Evolutionary conservation across 495 filamentous ascomycete genomes (phyloP).

Genomic region (Neurospora discreta): DNA sequence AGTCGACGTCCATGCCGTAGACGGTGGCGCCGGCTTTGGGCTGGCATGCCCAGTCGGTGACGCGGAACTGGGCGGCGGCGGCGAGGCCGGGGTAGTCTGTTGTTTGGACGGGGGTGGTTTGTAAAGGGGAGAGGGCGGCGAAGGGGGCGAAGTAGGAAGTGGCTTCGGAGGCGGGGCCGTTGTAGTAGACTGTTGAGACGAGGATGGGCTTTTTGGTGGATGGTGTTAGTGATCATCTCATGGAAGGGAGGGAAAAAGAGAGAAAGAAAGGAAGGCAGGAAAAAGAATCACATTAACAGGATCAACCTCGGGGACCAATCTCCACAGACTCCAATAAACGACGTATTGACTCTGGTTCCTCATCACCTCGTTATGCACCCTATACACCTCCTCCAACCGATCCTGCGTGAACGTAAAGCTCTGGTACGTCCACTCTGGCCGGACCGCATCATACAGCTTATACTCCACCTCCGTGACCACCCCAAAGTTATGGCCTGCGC

Average conservation of each 20-base stretch:
- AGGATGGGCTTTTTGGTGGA: slow-evolving; percentile 27
- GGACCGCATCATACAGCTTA: slow-evolving; percentile 37
- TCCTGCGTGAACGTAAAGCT: slow-evolving; percentile 33
- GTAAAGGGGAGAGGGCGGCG: slow-evolving; percentile 27
- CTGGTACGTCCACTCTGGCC: slow-evolving; percentile 26
- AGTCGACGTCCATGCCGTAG: slow-evolving; percentile 33
- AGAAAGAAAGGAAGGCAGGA: neutral
- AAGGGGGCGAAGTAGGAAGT: slow-evolving; percentile 30
- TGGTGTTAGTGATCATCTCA: neutral
- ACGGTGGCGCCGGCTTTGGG: slow-evolving; percentile 27
- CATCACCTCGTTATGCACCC: slow-evolving; percentile 27
- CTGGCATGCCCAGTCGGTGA: slow-evolving; percentile 26
- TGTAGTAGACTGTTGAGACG: slow-evolving; percentile 34
- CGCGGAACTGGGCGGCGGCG: slow-evolving; percentile 25
- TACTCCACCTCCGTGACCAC: slow-evolving; percentile 39
- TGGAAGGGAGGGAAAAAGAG: neutral
- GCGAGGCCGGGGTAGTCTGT: slow-evolving; percentile 34
- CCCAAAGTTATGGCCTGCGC: slow-evolving; percentile 54
- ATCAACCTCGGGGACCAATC: slow-evolving; percentile 27
- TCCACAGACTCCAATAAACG: slow-evolving; percentile 37
- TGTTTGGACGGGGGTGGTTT: slow-evolving; percentile 2
- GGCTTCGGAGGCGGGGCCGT: slow-evolving; percentile 29
- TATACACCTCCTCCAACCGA: slow-evolving; percentile 40
- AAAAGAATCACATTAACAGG: slow-evolving; percentile 21
- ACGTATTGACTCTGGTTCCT: slow-evolving; percentile 23